These are phyloP conservation scores for Verbena officinalis DNA, from an alignment of 257 asterid genomes.

Conservation along the genomic window DNA sequence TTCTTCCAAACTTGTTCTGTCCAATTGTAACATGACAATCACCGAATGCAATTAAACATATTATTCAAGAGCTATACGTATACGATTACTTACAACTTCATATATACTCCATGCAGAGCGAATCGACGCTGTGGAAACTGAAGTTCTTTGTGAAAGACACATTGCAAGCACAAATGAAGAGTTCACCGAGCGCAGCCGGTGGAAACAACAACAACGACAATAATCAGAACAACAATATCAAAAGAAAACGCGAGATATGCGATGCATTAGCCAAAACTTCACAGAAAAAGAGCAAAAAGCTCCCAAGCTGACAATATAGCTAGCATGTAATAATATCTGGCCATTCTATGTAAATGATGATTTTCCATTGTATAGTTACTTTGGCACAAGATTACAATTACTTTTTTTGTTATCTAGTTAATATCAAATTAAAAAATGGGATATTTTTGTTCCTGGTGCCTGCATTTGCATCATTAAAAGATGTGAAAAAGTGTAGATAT, in stretches of 20 bases:
- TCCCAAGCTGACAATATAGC: conserved; percentile 13
- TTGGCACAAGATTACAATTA: not conserved
- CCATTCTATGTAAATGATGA: conserved; percentile 23
- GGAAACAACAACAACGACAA: conserved; percentile 40
- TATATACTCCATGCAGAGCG: conserved; percentile 53
- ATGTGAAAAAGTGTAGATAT: not conserved
- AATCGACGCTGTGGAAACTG: conserved; percentile 78
- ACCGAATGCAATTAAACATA: too few relatives aligned
- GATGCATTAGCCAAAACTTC: conserved; percentile 47
- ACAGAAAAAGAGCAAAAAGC: conserved; percentile 58
- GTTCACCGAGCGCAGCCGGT: conserved; percentile 38
- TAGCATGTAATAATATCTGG: not conserved
- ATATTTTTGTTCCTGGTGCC: not conserved
- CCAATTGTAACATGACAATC: too few relatives aligned
- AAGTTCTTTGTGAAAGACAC: conserved; percentile 74
- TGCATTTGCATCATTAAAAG: too few relatives aligned
- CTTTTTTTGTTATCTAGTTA: not conserved
- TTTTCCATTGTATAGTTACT: conserved; percentile 23
- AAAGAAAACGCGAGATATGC: conserved; percentile 56
- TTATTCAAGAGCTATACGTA: not conserved
- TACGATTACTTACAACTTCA: not conserved
- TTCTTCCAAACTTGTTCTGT: too few relatives aligned
- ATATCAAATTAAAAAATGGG: not conserved
- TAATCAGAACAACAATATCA: conserved; percentile 47
- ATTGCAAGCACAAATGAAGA: conserved; percentile 57